Evolutionary conservation across 2,329 filamentous ascomycete species (phyloP), one percentile per base, ranked within the genome.

Genomic region (Cytospora paraplurivora): DNA sequence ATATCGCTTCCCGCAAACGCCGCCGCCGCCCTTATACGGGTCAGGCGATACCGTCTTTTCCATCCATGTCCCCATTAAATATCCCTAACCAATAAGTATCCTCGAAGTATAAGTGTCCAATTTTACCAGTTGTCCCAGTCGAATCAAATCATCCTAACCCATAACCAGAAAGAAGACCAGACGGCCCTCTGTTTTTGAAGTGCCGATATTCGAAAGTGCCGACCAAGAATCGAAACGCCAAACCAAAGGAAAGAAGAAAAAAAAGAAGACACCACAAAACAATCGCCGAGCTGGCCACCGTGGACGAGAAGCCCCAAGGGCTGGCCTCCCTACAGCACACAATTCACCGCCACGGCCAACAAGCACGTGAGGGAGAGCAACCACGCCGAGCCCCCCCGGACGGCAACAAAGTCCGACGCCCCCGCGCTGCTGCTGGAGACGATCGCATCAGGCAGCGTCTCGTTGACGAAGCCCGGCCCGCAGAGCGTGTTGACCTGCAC

Each of bases 401-500:
- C 27, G 27, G 27, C 27, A n/a, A 15, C 21, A 5, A 38, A 15
- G 19, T 34, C 27, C 38, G 59, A 53, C 2, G 54, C 21, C 1
- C 69, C 67, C 5, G 59, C 65, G 21, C 67, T 4, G 27, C 27
- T 27, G 27, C 27, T 72, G 1, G 69, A 68, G 1, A 70, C 70
- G 5, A 70, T 60, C 53, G 74, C 73, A 0, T 72, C 75, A 0
- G 83, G 79, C 3, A 88, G 72, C n/a, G 80, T 82, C 49, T 77
- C 75, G 67, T 87, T 88, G 65, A 85, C 83, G 68, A 86, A 89
- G 15, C 73, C 74, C 0, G 79, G 74, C 0, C 87, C 87, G 69
- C 87, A 89, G 3, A 82, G 80, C 12, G 85, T 79, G 71, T 97
- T 90, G 58, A 98, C 82, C 70, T 89, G 85, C 66, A 83, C 76